Base-by-base conservation (phyloP, 1,139 yeast genomes). In the Pichia sp. region DNA sequence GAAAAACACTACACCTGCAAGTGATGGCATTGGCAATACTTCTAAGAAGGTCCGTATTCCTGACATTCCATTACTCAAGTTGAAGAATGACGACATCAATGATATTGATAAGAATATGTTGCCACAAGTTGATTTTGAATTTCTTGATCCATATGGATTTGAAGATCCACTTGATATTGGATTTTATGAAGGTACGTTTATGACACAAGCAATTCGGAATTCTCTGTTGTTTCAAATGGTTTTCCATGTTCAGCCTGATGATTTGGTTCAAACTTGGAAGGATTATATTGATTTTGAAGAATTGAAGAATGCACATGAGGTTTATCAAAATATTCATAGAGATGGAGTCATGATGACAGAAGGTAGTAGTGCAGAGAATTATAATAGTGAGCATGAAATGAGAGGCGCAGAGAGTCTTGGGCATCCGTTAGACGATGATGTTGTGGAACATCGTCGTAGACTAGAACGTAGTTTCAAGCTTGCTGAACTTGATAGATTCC, bases 241-340 rank as follows among this genome's bases (percentile, higher is more conserved):
- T 3, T 94, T 94, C 75, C 93, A 91, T 55, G 82, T 90, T 54
- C 98, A 93, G 63, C 99, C 99, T 0, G 99, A 94, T 65, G 89
- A 93, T 62, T 73, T 78, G 15, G 98, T 93, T 14, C 73, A 75
- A 20, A 78, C 93, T 0, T 94, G 99, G 99, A 78, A 79, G 50
- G 96, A 89, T 43, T 94, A 90, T 65, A 90, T 88, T 62, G 81
- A 76, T 34, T 87, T 74, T 63, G 75, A 79, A 42, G 77, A 76
- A 47, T 65, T 85, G 58, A 73, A 71, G 45, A 68, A 73, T 31
- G 86, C 84, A 0, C 85, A 85, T 60, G 63, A 67, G 39, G 58
- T 73, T 35, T 76, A 81, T 14, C 93, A 77, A 53, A 67, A 68
- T 28, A 61, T 65, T 34, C 61, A 63, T 21, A 59, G 67, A 17